Evolutionary conservation across 371 early-diverging fungal species (phyloP), one percentile per base, ranked within the genome.

Genomic region (Sporodiniella umbellata): DNA sequence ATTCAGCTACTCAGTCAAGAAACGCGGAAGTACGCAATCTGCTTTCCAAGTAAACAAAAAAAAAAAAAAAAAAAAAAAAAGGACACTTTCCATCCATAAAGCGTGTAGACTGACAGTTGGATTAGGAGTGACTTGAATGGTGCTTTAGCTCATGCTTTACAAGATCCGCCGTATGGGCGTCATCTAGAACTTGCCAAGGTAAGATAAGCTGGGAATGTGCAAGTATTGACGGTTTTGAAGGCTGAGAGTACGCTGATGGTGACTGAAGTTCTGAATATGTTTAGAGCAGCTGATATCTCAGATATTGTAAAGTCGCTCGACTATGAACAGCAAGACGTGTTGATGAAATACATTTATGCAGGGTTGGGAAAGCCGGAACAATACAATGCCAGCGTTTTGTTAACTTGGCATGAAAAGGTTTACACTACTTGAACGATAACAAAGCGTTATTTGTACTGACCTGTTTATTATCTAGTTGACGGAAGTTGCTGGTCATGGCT

Each of bases 401-500:
- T 96, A 57, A 75, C 79, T 48, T 96, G 95, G 95, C 95, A 95
- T 54, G 95, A 96, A 61, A 92, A 93, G 81, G 92, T 90, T n/a
- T n/a, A n/a, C n/a, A n/a, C n/a, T n/a, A n/a, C n/a, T n/a, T n/a
- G n/a, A n/a, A n/a, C n/a, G n/a, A n/a, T n/a, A n/a, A n/a, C n/a
- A n/a, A n/a, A n/a, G n/a, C n/a, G n/a, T n/a, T n/a, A n/a, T n/a
- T n/a, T n/a, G n/a, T n/a, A n/a, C n/a, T n/a, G n/a, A n/a, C n/a
- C n/a, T n/a, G n/a, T n/a, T n/a, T n/a, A n/a, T n/a, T 35, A 35
- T 35, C 4, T 73, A 93, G 90, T 70, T 88, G 35, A 78, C 82
- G 21, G 94, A 93, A 62, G 81, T 83, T 39, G 89, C 87, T 46
- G 96, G 96, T 17, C 75, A 88, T 23, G 93, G 93, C 14, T 79